Percentiles rank a stretch among this genome's conserved stretches.
These are phyloP conservation scores for Aspergillus sclerotialis DNA, from an alignment of 2,329 filamentous ascomycete species.

Conservation along the genomic window DNA sequence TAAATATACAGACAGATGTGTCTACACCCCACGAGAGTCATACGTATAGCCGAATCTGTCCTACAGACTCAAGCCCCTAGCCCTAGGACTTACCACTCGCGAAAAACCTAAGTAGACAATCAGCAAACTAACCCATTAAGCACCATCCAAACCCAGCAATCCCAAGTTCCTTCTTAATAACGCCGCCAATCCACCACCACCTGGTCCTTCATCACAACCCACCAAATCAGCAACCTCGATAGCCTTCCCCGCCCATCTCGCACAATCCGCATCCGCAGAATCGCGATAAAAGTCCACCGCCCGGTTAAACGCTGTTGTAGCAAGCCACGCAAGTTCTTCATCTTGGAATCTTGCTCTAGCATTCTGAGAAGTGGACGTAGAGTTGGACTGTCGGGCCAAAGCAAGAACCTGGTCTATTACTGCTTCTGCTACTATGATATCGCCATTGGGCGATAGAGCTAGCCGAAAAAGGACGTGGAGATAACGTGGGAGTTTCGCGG, in stretches of 20 bases:
- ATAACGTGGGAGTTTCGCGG: conserved; percentile 62
- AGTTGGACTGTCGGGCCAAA: conserved; percentile 8
- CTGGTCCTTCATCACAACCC: too few relatives aligned
- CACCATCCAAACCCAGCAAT: conserved; percentile 12
- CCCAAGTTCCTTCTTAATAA: conserved; percentile 22
- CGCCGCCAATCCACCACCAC: conserved; percentile 15
- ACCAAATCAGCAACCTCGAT: conserved; percentile 26
- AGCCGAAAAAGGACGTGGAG: conserved; percentile 69
- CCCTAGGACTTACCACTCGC: too few relatives aligned
- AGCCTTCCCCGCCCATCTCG: conserved; percentile 30
- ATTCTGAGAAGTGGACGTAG: too few relatives aligned
- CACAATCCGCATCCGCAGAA: conserved; percentile 23
- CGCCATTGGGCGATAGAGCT: conserved; percentile 37
- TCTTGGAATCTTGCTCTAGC: conserved; percentile 36
- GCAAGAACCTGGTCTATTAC: conserved; percentile 28
- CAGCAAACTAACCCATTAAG: background rate
- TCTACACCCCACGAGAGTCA: too few relatives aligned
- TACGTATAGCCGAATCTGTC: too few relatives aligned
- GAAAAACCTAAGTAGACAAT: background rate
- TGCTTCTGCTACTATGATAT: conserved; percentile 22
- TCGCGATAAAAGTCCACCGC: conserved; percentile 46
- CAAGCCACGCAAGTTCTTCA: conserved; percentile 53
- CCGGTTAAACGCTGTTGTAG: conserved; percentile 48
- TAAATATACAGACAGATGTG: too few relatives aligned
- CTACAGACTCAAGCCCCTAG: too few relatives aligned